Percentiles rank a stretch among this genome's conserved stretches.
These are phyloP conservation scores for Colletotrichum sidae DNA, from an alignment of 2,329 filamentous ascomycete species.

Conservation along the genomic window DNA sequence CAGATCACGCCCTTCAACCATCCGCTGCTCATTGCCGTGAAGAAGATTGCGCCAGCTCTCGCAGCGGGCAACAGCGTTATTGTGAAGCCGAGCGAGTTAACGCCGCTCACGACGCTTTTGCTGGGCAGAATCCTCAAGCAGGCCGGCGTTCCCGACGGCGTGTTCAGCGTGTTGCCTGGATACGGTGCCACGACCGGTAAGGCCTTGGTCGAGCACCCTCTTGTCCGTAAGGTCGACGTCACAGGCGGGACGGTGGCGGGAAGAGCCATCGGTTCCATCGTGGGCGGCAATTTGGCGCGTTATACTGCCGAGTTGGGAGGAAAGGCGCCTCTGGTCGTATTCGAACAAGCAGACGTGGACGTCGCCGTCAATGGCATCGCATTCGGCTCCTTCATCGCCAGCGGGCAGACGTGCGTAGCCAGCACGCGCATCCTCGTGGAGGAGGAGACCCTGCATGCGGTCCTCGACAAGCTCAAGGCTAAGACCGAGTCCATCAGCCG, in stretches of 20 bases:
- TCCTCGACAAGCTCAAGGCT: slow-evolving; percentile 72
- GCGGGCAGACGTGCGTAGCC: slow-evolving; percentile 72
- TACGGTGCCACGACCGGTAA: slow-evolving; percentile 63
- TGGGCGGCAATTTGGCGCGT: slow-evolving; percentile 74
- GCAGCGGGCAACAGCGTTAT: slow-evolving; percentile 70
- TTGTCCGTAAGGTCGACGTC: slow-evolving; percentile 76
- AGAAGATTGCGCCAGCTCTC: slow-evolving; percentile 71
- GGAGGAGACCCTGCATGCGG: slow-evolving; percentile 72
- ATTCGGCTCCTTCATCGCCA: slow-evolving; percentile 66
- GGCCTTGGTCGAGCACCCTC: slow-evolving; percentile 63
- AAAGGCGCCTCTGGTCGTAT: slow-evolving; percentile 77
- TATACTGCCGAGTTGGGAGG: slow-evolving; percentile 79
- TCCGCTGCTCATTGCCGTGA: slow-evolving; percentile 67
- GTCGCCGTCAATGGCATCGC: slow-evolving; percentile 77
- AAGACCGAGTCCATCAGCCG: slow-evolving; percentile 68
- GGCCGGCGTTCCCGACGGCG: slow-evolving; percentile 78
- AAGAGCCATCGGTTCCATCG: slow-evolving; percentile 74
- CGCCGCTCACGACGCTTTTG: slow-evolving; percentile 70
- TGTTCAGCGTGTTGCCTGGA: slow-evolving; percentile 72
- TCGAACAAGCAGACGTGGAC: slow-evolving; percentile 72
- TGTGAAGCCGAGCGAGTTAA: slow-evolving; percentile 72
- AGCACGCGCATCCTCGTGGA: slow-evolving; percentile 82
- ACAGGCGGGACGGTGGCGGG: slow-evolving; percentile 81
- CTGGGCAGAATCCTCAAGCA: slow-evolving; percentile 71
- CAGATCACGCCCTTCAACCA: slow-evolving; percentile 71